These are phyloP conservation scores for Botrytis deweyae DNA, from an alignment of 2,329 filamentous ascomycete genomes.

Conservation along the genomic window DNA sequence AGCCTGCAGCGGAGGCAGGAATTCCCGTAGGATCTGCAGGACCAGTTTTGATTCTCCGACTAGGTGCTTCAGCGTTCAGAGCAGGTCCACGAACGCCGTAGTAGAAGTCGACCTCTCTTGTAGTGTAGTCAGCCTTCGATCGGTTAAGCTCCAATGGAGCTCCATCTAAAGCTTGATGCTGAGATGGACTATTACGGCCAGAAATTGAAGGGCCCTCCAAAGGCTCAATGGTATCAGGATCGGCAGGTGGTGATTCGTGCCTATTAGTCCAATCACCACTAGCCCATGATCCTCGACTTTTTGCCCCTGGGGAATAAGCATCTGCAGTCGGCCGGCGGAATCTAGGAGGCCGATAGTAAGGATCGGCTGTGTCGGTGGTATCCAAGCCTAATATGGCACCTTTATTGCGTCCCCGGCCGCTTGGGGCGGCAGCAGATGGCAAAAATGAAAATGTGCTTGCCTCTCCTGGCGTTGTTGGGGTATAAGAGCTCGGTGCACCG, in stretches of 20 bases:
- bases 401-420: constrained; percentile 30
- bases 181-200: constrained; percentile 48
- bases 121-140: constrained; percentile 76
- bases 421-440: constrained; percentile 45
- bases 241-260: constrained; percentile 39
- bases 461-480: constrained; percentile 71
- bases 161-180: constrained; percentile 40
- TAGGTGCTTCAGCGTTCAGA: constrained; percentile 75
- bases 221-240: constrained; percentile 41
- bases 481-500: constrained; percentile 62
- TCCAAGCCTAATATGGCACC: constrained; percentile 48
- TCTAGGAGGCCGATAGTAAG: constrained; percentile 85
- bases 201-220: constrained; percentile 44
- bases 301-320: constrained; percentile 42
- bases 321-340: constrained; percentile 65
- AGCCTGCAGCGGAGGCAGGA: constrained; percentile 83
- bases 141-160: constrained; percentile 32
- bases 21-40: constrained; percentile 93
- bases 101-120: constrained; percentile 94
- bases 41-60: constrained; percentile 85
- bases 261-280: constrained; percentile 49
- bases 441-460: constrained; percentile 72
- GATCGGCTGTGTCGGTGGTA: constrained; percentile 61
- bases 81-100: constrained; percentile 90
- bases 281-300: constrained; percentile 46